Base-by-base conservation (phyloP, 2,329 filamentous ascomycete species). In the Elsinoe perseae region DNA sequence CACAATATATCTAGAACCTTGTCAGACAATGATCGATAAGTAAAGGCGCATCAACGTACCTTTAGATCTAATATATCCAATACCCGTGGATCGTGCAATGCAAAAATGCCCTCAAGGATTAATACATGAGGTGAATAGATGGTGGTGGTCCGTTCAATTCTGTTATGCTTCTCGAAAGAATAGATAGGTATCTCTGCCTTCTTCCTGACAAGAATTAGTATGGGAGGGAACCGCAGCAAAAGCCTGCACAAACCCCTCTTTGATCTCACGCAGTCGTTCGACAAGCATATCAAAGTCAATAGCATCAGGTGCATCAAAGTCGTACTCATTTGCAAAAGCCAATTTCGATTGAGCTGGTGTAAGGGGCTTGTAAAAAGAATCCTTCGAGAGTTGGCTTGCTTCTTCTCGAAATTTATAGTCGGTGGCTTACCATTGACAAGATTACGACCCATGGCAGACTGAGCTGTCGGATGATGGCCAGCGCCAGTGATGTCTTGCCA, bases 401-500 rank as follows among this genome's bases (percentile, higher is more conserved):
- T 46, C 18, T 18, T 16, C 23, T n/a, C 28, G 30, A n/a, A 27
- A 25, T 23, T 38, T 4, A 40, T 28, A 42, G 50, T 38, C n/a
- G 38, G 43, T 57, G 57, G 67, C 75, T 67, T 79, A 92, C 89
- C 86, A 98, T 97, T 40, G 91, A 95, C 64, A 98, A 73, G 72
- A 98, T 96, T 50, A 96, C 91, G 60, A 98, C 93, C 92, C 93
- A 98, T 57, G 93, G 93, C 61, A 98, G 75, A 72, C 93, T 95
- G 64, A 98, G 76, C 65, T 87, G 85, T 65, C 82, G 85, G 61
- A 97, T 88, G 64, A 98, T 95, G 61, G 92, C 89, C 69, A 95
- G 82, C 28, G 93, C 91, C 55, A 98, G 76, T 5, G 91, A 96
- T 5, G 92, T 96, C 77, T 98, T 98, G 57, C 92, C 85, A 23